Conservation (phyloP, 306 rosid genomes). For the Citrullus colocynthis region DNA sequence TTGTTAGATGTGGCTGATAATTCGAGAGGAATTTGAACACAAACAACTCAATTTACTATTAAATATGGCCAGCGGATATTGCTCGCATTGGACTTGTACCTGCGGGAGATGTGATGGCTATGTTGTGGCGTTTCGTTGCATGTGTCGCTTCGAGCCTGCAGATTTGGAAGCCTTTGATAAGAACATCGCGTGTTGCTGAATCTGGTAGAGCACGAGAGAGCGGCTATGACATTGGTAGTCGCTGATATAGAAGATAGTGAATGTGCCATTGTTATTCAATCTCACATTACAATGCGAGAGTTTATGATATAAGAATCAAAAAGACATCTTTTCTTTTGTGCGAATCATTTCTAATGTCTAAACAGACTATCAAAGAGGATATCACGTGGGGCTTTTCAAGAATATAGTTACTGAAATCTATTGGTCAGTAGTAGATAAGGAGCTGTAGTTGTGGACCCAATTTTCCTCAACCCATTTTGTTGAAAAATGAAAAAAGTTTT, state of each 20-base stretch:
- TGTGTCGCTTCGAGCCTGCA: conserved; percentile 10
- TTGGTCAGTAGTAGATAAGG: conserved; percentile 71
- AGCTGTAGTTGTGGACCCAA: conserved; percentile 39
- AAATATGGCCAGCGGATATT: too few relatives aligned
- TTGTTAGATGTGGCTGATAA: neutral
- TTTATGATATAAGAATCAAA: neutral
- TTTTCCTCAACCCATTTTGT: neutral
- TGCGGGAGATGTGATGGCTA: conserved; percentile 19
- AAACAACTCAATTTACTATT: too few relatives aligned
- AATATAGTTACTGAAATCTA: conserved; percentile 11
- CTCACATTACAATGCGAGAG: neutral
- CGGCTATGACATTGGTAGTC: conserved; percentile 16
- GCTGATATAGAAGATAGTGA: conserved; percentile 33
- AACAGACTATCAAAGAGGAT: neutral
- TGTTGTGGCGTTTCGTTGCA: neutral
- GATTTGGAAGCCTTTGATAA: conserved; percentile 6
- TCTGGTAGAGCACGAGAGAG: neutral
- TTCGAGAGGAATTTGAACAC: neutral
- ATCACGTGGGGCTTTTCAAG: conserved; percentile 1
- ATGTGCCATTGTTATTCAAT: conserved; percentile 32
- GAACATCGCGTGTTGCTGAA: conserved; percentile 7
- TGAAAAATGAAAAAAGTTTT: too few relatives aligned
- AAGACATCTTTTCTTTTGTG: neutral
- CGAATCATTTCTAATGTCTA: neutral
- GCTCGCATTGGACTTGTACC: neutral